phyloP scores from a whole-genome alignment of 768 basidiomycete genomes.

The Coprinopsis cinerea region DNA sequence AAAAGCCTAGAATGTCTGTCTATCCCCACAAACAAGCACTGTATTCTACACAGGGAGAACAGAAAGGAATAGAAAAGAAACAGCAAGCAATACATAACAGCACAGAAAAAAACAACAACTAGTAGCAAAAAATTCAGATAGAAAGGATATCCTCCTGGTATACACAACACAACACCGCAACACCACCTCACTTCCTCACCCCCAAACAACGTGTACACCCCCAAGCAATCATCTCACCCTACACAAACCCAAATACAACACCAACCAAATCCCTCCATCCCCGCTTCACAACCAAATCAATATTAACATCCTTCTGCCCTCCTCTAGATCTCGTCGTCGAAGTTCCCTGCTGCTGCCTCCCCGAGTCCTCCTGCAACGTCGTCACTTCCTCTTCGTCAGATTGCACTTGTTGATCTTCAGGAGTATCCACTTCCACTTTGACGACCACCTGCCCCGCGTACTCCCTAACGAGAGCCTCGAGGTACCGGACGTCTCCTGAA shows the following conservation, averaged over 20 bases:
- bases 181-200: too few relatives aligned
- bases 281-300: constrained; percentile 34
- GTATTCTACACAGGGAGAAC: too few relatives aligned
- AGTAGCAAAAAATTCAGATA: too few relatives aligned
- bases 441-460: constrained; percentile 43
- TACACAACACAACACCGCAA: too few relatives aligned
- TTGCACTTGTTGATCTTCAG: not conserved
- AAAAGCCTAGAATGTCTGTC: too few relatives aligned
- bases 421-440: constrained; percentile 22
- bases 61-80: too few relatives aligned
- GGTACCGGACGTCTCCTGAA: constrained; percentile 60
- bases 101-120: too few relatives aligned
- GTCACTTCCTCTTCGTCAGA: not conserved
- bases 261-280: constrained; percentile 47
- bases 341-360: not conserved
- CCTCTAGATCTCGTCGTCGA: constrained; percentile 26
- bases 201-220: too few relatives aligned
- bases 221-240: not conserved
- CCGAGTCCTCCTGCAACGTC: not conserved
- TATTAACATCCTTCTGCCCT: constrained; percentile 45
- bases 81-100: too few relatives aligned
- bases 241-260: constrained; percentile 39
- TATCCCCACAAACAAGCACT: too few relatives aligned
- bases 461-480: constrained; percentile 72
- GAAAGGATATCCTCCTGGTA: too few relatives aligned